Conservation (phyloP, 2,329 filamentous ascomycete genomes). For the Drechslera avenae region DNA sequence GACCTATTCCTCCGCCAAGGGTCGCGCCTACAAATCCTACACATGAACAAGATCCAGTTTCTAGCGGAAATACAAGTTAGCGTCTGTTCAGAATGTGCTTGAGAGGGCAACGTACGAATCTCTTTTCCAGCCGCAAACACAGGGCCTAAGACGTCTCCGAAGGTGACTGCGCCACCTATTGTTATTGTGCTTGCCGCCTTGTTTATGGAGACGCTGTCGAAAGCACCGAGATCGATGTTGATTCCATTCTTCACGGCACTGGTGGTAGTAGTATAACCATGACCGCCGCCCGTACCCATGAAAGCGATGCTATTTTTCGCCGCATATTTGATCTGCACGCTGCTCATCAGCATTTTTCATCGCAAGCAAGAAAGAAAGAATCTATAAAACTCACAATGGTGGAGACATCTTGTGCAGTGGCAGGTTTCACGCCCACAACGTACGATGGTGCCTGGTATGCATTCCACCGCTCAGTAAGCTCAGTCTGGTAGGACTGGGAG, state of each 20-base stretch:
- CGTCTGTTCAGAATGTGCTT: background rate
- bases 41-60: background rate
- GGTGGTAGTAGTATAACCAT: slow-evolving; percentile 5
- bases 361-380: background rate
- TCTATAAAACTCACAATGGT: background rate
- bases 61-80: background rate
- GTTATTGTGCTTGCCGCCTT: background rate
- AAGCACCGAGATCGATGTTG: background rate
- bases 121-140: background rate
- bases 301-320: slow-evolving; percentile 3
- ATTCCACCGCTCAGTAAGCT: slow-evolving; percentile 2
- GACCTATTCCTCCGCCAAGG: slow-evolving; percentile 13
- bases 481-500: background rate
- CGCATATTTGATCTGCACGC: slow-evolving; percentile 1
- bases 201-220: background rate
- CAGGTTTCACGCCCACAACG: slow-evolving; percentile 7
- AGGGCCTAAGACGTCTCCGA: background rate
- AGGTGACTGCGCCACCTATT: background rate
- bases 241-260: background rate
- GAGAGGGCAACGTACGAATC: background rate
- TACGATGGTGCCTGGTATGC: slow-evolving; percentile 4
- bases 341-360: background rate
- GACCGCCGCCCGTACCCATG: slow-evolving; percentile 7
- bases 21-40: slow-evolving; percentile 11
- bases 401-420: slow-evolving; percentile 3